These are phyloP conservation scores for Hymenoscyphus infarciens DNA, from an alignment of 2,329 filamentous ascomycete genomes.

Conservation along the genomic window DNA sequence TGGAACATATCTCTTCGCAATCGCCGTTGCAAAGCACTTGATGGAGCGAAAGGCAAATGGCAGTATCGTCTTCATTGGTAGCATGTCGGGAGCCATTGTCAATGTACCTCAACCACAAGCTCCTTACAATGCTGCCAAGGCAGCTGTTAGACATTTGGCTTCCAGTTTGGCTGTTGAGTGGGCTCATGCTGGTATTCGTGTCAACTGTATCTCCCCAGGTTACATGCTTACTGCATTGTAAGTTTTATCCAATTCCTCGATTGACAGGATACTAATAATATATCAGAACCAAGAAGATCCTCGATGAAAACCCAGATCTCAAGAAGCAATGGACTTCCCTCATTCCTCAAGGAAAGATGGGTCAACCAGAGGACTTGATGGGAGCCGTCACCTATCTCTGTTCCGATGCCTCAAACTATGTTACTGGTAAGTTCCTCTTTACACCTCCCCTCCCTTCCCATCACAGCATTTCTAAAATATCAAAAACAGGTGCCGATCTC, in stretches of 20 bases:
- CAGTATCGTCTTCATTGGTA: constrained; percentile 91
- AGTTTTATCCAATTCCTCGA: constrained; percentile 38
- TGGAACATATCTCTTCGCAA: constrained; percentile 86
- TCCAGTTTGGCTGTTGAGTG: constrained; percentile 90
- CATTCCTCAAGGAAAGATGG: constrained; percentile 93
- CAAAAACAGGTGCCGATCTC: constrained; percentile 20
- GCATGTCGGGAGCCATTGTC: constrained; percentile 91
- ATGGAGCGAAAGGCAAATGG: constrained; percentile 76
- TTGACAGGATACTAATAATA: constrained; percentile 17
- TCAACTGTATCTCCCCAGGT: constrained; percentile 92
- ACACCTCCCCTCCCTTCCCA: not conserved
- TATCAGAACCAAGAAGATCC: constrained; percentile 81
- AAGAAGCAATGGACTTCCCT: constrained; percentile 87
- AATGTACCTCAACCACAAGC: constrained; percentile 93
- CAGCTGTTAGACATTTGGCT: constrained; percentile 84
- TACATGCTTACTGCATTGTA: constrained; percentile 95
- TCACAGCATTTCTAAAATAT: not conserved
- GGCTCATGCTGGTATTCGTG: constrained; percentile 81
- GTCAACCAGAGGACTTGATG: constrained; percentile 86
- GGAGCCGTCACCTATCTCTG: constrained; percentile 74
- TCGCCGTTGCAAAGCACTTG: constrained; percentile 79
- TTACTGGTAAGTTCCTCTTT: constrained; percentile 52
- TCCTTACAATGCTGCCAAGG: constrained; percentile 91
- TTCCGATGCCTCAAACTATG: constrained; percentile 55
- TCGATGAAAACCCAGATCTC: constrained; percentile 88